Percentiles rank a stretch among this genome's conserved stretches.
Evolutionary conservation across 2,329 filamentous ascomycete genomes (phyloP).

Genomic region (Cladosporium austrohemisphaericum): DNA sequence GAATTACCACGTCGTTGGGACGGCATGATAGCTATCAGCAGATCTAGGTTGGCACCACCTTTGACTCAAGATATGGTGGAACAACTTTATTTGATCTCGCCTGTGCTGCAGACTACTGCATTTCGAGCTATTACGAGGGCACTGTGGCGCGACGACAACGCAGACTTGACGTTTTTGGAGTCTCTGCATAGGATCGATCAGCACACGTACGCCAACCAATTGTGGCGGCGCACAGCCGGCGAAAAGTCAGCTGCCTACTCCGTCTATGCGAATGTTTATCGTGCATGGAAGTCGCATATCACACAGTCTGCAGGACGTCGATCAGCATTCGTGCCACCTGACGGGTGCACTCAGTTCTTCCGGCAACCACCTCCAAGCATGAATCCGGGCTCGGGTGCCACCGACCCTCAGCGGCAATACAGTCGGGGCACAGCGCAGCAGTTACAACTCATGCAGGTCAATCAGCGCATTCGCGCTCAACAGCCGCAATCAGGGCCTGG

Average conservation of each 20-base stretch:
- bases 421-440: background rate
- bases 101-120: constrained; percentile 51
- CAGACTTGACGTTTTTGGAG: constrained; percentile 19
- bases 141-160: constrained; percentile 37
- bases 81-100: constrained; percentile 49
- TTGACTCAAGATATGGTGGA: constrained; percentile 54
- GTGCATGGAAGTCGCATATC: background rate
- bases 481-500: background rate
- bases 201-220: constrained; percentile 17
- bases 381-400: background rate
- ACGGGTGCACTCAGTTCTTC: constrained; percentile 1
- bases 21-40: constrained; percentile 21
- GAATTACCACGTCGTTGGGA: constrained; percentile 25
- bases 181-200: constrained; percentile 24
- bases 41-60: constrained; percentile 48
- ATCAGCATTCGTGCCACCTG: background rate
- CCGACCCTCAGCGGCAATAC: background rate
- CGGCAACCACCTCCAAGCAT: background rate
- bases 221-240: constrained; percentile 14
- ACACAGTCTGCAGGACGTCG: background rate
- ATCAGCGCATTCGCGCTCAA: background rate
- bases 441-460: background rate
- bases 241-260: constrained; percentile 19
- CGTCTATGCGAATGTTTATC: constrained; percentile 16
- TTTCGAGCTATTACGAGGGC: constrained; percentile 50